Conservation (phyloP, 345 rosid genomes). For the Mercurialis annua region DNA sequence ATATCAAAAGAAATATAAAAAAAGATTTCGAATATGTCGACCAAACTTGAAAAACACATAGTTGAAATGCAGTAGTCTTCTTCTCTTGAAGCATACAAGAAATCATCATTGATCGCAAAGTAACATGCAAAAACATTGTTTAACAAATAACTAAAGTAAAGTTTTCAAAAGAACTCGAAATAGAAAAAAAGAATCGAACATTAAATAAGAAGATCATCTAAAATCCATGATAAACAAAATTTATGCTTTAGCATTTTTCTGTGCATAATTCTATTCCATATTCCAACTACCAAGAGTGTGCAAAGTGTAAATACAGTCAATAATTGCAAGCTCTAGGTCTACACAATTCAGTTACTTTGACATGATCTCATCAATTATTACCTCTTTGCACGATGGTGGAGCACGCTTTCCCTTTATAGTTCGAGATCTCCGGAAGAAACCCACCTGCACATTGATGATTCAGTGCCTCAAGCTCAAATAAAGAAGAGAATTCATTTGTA, state of each 20-base stretch:
- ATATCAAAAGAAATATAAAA: neutral
- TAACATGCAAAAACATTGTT: neutral
- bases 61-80: neutral
- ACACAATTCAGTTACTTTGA: neutral
- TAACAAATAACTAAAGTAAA: no score
- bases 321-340: neutral
- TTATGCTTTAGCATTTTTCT: neutral
- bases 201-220: neutral
- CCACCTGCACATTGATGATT: slow-evolving; percentile 55
- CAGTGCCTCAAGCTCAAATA: slow-evolving; percentile 19
- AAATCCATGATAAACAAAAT: neutral
- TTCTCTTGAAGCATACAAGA: neutral
- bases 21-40: neutral
- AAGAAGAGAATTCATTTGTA: slow-evolving; percentile 8
- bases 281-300: neutral
- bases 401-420: slow-evolving; percentile 73
- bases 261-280: neutral
- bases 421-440: slow-evolving; percentile 72
- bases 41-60: neutral
- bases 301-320: neutral
- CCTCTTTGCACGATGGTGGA: slow-evolving; percentile 95
- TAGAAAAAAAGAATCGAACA: neutral
- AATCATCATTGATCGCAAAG: neutral
- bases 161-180: neutral
- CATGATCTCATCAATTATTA: slow-evolving; percentile 26